Percentiles rank a stretch among this genome's conserved stretches.
Evolutionary conservation across 1,284 basidiomycete genomes (phyloP).

Genomic region (Melampsora larici-populina): DNA sequence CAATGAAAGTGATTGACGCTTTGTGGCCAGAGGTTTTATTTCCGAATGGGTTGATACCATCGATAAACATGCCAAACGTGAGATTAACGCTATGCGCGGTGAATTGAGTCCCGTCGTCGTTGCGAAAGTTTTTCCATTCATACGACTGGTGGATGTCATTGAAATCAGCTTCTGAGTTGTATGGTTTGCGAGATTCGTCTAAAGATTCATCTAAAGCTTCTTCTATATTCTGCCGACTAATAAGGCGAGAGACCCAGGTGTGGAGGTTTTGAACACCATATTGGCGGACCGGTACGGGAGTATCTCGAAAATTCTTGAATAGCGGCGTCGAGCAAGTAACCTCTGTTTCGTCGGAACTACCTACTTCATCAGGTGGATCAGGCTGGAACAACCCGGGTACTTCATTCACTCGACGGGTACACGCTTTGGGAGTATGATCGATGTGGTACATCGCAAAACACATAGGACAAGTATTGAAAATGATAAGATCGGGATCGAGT

Average conservation of each 20-base stretch:
- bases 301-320: neutral
- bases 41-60: conserved; percentile 1
- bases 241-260: neutral
- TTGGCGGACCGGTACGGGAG: neutral
- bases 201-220: neutral
- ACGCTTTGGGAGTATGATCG: too few relatives aligned
- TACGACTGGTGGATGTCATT: neutral
- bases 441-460: neutral
- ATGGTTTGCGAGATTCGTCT: neutral
- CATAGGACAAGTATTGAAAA: neutral
- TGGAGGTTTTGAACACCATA: neutral
- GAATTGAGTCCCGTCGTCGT: neutral
- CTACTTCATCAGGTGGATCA: too few relatives aligned
- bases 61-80: neutral
- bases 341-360: neutral
- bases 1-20: neutral
- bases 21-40: neutral
- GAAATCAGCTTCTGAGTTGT: neutral
- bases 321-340: neutral
- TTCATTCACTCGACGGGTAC: too few relatives aligned
- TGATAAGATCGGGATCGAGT: neutral
- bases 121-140: neutral
- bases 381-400: too few relatives aligned
- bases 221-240: neutral
- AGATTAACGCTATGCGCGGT: neutral